A percentile compares a stretch with the other conserved stretches of the same genome.
Conservation (phyloP, 352 stramenopile species). For the Globisporangium barbulae region DNA sequence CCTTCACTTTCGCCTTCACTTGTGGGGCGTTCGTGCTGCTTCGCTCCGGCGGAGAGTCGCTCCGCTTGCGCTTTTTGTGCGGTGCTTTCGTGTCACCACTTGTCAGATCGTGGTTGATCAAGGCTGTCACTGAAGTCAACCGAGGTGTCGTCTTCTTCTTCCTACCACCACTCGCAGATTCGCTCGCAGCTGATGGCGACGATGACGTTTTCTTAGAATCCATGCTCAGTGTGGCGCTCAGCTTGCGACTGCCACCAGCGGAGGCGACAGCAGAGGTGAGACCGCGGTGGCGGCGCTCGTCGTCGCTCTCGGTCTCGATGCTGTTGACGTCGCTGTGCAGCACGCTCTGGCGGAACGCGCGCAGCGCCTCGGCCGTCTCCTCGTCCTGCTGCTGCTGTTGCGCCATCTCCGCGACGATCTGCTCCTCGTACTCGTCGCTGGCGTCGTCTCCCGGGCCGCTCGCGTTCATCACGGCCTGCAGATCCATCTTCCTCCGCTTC, state of each 20-base stretch:
- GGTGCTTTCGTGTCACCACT: background rate
- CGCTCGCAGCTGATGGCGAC: too few species aligned
- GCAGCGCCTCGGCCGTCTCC: constrained; percentile 5
- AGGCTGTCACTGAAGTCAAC: background rate
- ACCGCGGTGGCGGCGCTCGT: background rate
- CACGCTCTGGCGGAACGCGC: constrained; percentile 7
- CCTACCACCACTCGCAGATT: background rate
- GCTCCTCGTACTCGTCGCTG: background rate
- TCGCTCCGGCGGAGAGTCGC: too few species aligned
- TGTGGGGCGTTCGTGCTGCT: background rate
- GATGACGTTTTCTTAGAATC: background rate
- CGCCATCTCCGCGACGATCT: background rate
- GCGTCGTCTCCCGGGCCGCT: background rate
- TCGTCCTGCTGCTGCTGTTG: background rate
- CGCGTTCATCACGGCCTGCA: constrained; percentile 5
- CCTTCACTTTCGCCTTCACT: background rate
- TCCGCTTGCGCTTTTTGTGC: constrained; percentile 12
- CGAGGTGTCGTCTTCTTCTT: background rate
- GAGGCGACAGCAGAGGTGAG: too few species aligned
- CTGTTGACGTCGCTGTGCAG: background rate
- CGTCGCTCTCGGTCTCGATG: background rate
- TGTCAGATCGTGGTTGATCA: background rate
- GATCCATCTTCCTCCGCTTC: constrained; percentile 2
- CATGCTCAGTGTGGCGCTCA: background rate
- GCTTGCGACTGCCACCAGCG: background rate